Evolutionary conservation across 495 filamentous ascomycete species (phyloP).

Genomic region (Xylaria bambusicola): DNA sequence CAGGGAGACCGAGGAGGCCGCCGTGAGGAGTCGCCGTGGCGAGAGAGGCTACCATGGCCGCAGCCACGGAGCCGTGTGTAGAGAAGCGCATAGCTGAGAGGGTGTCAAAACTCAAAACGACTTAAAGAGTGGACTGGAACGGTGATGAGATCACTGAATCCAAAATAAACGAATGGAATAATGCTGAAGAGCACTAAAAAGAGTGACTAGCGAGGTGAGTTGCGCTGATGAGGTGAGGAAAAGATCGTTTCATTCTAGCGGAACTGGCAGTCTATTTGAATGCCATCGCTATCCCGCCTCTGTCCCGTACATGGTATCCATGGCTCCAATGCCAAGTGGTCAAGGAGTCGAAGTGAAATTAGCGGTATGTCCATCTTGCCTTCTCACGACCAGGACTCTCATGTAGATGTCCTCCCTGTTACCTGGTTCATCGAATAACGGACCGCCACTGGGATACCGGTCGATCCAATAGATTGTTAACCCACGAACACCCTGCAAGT

Average conservation of each 20-base stretch:
- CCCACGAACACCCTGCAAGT: not conserved
- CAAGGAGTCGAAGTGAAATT: conserved; percentile 1
- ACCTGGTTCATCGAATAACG: conserved; percentile 3
- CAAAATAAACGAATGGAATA: conserved; percentile 27
- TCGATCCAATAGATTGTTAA: conserved; percentile 2
- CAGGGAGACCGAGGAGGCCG: conserved; percentile 4
- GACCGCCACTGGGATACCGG: not conserved
- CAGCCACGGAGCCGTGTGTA: conserved; percentile 34
- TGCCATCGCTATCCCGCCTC: conserved; percentile 9
- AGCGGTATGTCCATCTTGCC: conserved; percentile 3
- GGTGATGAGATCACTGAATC: conserved; percentile 24
- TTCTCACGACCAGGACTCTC: not conserved
- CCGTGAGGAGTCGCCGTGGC: conserved; percentile 26
- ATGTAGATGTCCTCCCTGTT: not conserved
- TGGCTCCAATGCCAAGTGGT: not conserved
- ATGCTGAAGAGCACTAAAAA: conserved; percentile 33
- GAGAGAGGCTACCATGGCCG: conserved; percentile 34
- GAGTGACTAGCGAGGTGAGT: conserved; percentile 34
- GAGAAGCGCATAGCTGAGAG: conserved; percentile 31
- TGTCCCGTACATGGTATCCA: too few species aligned
- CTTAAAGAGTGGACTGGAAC: conserved; percentile 37
- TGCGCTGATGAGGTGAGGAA: conserved; percentile 27
- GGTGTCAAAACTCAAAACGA: conserved; percentile 22
- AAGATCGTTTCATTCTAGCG: conserved; percentile 8
- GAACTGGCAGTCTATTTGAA: conserved; percentile 33